A percentile compares a stretch with the other conserved stretches of the same genome.
Conservation (phyloP, 768 basidiomycete genomes). For the Crassisporium funariophilum region DNA sequence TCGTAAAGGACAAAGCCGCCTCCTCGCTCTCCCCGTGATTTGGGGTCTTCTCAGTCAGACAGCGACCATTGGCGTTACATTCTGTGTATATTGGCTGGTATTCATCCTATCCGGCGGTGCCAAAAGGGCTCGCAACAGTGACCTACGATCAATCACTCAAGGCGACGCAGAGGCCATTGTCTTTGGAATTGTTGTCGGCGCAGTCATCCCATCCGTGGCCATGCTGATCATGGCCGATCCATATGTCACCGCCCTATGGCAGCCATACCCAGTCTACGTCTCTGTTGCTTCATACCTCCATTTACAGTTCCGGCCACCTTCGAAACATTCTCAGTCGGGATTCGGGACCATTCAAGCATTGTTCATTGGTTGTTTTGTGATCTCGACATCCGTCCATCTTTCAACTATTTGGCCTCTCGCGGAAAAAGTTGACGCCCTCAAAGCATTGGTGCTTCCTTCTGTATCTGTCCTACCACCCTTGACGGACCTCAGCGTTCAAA, state of each 20-base stretch:
- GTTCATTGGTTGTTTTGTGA: conserved; percentile 42
- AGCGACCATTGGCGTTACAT: conserved; percentile 42
- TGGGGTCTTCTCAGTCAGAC: conserved; percentile 45
- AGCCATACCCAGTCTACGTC: conserved; percentile 50
- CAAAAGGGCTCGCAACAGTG: conserved; percentile 19
- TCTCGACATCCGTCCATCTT: conserved; percentile 45
- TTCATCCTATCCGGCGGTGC: conserved; percentile 44
- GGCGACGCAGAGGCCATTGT: conserved; percentile 53
- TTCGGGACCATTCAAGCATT: conserved; percentile 37
- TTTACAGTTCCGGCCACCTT: conserved; percentile 39
- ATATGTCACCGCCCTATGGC: conserved; percentile 54
- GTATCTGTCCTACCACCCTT: conserved; percentile 26
- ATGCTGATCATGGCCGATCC: conserved; percentile 47
- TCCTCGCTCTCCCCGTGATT: conserved; percentile 43
- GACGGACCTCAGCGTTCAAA: conserved; percentile 27
- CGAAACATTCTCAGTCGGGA: conserved; percentile 35
- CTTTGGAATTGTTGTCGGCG: conserved; percentile 50
- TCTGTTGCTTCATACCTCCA: conserved; percentile 43
- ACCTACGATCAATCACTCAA: conserved; percentile 30
- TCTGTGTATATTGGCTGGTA: conserved; percentile 50
- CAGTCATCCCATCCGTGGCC: conserved; percentile 45
- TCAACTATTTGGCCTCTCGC: conserved; percentile 39
- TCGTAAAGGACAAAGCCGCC: conserved; percentile 33
- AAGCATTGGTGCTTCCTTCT: conserved; percentile 40
- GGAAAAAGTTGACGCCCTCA: conserved; percentile 31